Evolutionary conservation across 192 early-diverging fungal species (phyloP), one percentile per base, ranked within the genome.

Genomic region (Entrophospora sp.): DNA sequence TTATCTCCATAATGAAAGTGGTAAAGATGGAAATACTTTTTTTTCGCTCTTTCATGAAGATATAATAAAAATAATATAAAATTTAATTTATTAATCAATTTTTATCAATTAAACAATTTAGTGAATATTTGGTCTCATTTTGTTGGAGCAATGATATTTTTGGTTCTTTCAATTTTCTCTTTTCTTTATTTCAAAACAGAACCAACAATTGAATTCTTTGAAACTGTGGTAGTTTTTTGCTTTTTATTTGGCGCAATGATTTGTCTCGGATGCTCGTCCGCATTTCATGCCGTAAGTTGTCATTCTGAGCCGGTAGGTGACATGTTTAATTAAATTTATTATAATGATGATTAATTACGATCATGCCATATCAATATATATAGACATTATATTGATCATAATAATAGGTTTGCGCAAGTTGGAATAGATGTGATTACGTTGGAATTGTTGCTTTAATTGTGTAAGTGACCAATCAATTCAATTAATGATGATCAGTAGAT

Each of bases 1-100:
- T 20, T 94, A 89, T 74, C 49, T 93, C 20, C 93, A 97, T 75
- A 97, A 97, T 71, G 95, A 97, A 73, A 88, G 84, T 40, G 94
- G 90, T 81, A 9, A 52, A 52, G 22, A 16, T 4, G 16, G n/a
- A 5, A 5, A 16, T 32, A 28, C 10, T 30, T 30, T 52, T 25
- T 16, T 10, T 3, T 24, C n/a, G 5, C 22, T 2, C n/a, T 13
- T 55, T 42, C 7, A 16, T 38, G 8, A 16, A 43, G 22, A 25
- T 57, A 10, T n/a, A n/a, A n/a, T n/a, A n/a, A n/a, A n/a, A n/a
- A n/a, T n/a, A n/a, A n/a, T n/a, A n/a, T n/a, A n/a, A n/a, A n/a
- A n/a, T n/a, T n/a, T n/a, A 6, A 30, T 12, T 16, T 34, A 20
- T 35, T 44, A 31, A 45, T 16, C 32, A 37, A 48, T 3, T 53